Conservation (phyloP, 129 eudicot genomes). For the Solidago caesia region DNA sequence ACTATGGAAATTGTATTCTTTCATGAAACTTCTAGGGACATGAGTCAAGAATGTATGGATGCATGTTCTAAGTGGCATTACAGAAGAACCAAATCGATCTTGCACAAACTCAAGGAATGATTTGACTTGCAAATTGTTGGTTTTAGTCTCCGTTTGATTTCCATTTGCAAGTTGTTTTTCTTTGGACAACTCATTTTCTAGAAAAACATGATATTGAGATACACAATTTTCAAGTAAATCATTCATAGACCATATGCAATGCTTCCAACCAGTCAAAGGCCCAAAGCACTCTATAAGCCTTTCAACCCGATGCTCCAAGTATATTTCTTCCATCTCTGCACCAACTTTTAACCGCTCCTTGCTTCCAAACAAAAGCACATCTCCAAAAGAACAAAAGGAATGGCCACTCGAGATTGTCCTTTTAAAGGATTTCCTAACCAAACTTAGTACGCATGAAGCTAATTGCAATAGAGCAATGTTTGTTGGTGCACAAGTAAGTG, state of each 20-base stretch:
- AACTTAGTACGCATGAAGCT: neutral
- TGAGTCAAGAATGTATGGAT: neutral
- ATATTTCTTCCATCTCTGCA: no score
- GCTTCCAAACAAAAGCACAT: no score
- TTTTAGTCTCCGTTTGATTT: neutral
- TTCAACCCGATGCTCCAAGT: no score
- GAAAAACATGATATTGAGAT: neutral
- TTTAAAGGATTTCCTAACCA: no score
- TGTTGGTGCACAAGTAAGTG: conserved; percentile 1
- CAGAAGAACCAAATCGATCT: neutral
- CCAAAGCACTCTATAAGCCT: no score
- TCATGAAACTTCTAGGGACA: neutral
- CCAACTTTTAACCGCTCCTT: no score
- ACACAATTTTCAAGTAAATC: neutral
- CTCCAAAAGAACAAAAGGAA: no score
- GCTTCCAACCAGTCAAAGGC: neutral
- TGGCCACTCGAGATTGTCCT: no score
- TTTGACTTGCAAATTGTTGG: neutral
- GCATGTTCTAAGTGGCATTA: neutral
- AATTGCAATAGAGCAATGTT: neutral
- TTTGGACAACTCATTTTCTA: neutral
- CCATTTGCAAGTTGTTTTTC: neutral
- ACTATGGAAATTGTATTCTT: neutral
- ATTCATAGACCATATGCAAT: neutral
- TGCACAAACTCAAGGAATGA: neutral